phyloP scores from a whole-genome alignment of 768 basidiomycete species.

The Panellus pusillus region DNA sequence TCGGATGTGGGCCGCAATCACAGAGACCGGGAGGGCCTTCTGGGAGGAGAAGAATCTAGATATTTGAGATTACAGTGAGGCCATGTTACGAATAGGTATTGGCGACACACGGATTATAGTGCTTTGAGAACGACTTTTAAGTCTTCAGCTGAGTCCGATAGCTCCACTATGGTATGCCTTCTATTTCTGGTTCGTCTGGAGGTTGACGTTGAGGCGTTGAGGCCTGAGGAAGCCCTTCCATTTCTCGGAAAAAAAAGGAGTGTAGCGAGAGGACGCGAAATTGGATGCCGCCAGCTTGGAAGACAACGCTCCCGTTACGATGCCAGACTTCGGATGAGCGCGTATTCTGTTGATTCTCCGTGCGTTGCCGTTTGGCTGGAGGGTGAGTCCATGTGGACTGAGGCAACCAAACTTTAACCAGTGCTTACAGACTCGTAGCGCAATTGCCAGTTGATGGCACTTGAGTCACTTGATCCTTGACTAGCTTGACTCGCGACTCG shows the following conservation, averaged over 20 bases:
- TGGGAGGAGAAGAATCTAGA: slow-evolving; percentile 1
- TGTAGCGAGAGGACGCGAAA: slow-evolving; percentile 23
- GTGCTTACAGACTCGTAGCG: no score
- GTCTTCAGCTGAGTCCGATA: slow-evolving; percentile 17
- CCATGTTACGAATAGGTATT: no score
- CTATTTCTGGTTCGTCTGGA: slow-evolving; percentile 9
- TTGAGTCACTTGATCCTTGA: no score
- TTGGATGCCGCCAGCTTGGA: no score
- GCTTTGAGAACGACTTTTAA: slow-evolving; percentile 12
- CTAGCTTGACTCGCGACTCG: no score
- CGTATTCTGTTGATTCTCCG: background rate
- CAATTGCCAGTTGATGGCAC: no score
- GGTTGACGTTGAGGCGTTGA: no score
- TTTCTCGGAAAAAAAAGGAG: slow-evolving; percentile 21
- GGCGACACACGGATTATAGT: slow-evolving; percentile 18
- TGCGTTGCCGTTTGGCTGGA: background rate
- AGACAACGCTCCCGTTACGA: no score
- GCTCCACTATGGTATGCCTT: slow-evolving; percentile 19
- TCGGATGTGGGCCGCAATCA: slow-evolving; percentile 4
- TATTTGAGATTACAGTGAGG: no score
- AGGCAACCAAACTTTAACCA: no score
- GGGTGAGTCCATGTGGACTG: no score
- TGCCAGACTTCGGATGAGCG: no score
- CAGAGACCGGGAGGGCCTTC: background rate
- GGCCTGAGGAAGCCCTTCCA: slow-evolving; percentile 15